phyloP scores from a whole-genome alignment of 2,329 filamentous ascomycete genomes.

The Rhinocladiella similis region DNA sequence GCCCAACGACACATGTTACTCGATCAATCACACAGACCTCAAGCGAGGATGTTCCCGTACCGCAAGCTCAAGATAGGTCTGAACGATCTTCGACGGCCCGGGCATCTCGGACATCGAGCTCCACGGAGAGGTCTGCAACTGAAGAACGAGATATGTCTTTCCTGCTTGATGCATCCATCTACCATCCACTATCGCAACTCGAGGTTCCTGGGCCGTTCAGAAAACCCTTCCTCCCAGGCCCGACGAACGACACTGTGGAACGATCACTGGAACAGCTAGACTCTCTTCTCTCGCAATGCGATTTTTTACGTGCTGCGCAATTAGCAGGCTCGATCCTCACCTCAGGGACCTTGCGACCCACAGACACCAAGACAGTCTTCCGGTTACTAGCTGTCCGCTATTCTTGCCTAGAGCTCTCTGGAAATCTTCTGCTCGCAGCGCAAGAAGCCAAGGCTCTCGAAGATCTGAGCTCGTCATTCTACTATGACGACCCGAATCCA shows the following conservation, averaged over 20 bases:
- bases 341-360: conserved; percentile 41
- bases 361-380: conserved; percentile 68
- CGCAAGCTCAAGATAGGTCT: neutral
- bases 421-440: conserved; percentile 67
- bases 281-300: conserved; percentile 67
- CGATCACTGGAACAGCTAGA: conserved; percentile 51
- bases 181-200: conserved; percentile 72
- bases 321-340: conserved; percentile 45
- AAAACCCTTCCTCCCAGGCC: conserved; percentile 62
- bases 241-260: conserved; percentile 56
- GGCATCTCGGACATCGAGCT: neutral
- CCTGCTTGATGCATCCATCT: conserved; percentile 76
- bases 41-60: conserved; percentile 1
- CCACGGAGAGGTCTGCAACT: neutral
- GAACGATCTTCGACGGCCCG: neutral
- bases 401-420: conserved; percentile 77
- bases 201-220: conserved; percentile 66
- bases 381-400: conserved; percentile 77
- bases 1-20: conserved; percentile 7
- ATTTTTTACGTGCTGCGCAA: conserved; percentile 75
- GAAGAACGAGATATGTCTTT: conserved; percentile 74
- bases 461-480: conserved; percentile 60
- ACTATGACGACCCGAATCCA: conserved; percentile 36
- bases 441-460: conserved; percentile 64
- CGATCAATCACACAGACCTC: neutral